Base-by-base conservation (phyloP, 768 basidiomycete genomes). In the Lentinula sp. region DNA sequence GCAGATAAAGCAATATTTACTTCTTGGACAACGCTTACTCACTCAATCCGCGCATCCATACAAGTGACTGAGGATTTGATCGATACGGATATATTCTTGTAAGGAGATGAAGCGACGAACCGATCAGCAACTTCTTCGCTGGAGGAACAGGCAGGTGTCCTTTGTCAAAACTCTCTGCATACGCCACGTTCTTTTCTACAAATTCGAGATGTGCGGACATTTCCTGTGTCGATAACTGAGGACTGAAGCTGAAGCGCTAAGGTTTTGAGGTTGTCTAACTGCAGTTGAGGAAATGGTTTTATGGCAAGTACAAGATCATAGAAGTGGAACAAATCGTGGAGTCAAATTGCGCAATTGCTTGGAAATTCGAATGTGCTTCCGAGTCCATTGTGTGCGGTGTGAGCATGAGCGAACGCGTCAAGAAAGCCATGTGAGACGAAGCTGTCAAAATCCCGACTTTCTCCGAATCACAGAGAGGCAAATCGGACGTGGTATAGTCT, bases 1-100 rank as follows among this genome's bases (percentile, higher is more conserved):
- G 51, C 57, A 16, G 8, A 50, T 56, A 59, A 55, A 33, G 66
- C 45, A 52, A 54, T 51, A 33, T 37, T 12, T 0, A 35, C 10
- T 13, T n/a, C n/a, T 4, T 50, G 37, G 49, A n/a, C n/a, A 7
- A 7, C 35, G 35, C 58, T 9, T 28, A 61, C 76, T 67, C 67
- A 87, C 85, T 88, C 83, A 64, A 89, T 75, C 57, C 88, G 84
- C 54, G 86, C 85, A 69, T 89, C 88, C 87, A 89, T 91, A 74
- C 86, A 88, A 18, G 85, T 86, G 33, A 86, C 83, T 85, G 59
- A 5, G 20, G 1, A 52, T 6, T 50, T 15, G 33, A 37, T 8
- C 48, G 12, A 20, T 50, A 49, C 1, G 39, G 7, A 64, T 50
- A 23, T 13, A 23, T 28, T 49, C 48, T 23, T 23, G 6, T 2